phyloP scores from a whole-genome alignment of 768 basidiomycete genomes.

The Termitomyces sp. region DNA sequence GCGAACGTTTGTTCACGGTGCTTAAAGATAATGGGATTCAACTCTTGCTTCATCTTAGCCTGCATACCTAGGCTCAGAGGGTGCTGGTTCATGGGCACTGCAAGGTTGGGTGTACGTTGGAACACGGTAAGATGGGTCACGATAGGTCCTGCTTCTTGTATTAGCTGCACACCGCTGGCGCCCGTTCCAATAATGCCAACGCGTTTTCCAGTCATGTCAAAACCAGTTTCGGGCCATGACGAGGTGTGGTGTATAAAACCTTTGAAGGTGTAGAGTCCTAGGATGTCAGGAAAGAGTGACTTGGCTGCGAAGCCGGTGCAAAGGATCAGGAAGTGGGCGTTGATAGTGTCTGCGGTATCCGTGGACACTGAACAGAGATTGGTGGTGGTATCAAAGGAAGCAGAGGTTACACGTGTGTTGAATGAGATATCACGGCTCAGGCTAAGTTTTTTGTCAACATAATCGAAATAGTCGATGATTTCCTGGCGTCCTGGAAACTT shows the following conservation, averaged over 20 bases:
- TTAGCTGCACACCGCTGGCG: constrained; percentile 20
- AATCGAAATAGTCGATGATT: constrained; percentile 17
- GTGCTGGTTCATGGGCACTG: constrained; percentile 16
- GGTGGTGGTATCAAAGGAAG: constrained; percentile 11
- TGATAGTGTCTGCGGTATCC: constrained; percentile 10
- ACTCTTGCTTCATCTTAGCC: constrained; percentile 11
- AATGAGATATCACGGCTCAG: constrained; percentile 17
- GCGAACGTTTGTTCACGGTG: constrained; percentile 15
- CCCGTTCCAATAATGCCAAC: constrained; percentile 21
- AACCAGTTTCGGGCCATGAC: constrained; percentile 16
- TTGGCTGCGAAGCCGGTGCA: constrained; percentile 20
- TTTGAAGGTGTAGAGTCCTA: constrained; percentile 17
- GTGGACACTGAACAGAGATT: constrained; percentile 17
- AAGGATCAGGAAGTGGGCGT: constrained; percentile 17
- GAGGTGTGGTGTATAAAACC: constrained; percentile 18
- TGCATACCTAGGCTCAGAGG: constrained; percentile 9
- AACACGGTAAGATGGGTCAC: constrained; percentile 19
- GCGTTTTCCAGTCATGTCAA: constrained; percentile 18
- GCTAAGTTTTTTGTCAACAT: constrained; percentile 18
- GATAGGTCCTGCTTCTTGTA: constrained; percentile 16
- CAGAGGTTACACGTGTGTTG: constrained; percentile 16
- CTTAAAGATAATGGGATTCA: constrained; percentile 14
- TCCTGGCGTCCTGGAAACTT: constrained; percentile 12
- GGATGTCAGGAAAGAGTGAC: constrained; percentile 15
- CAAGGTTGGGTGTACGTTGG: constrained; percentile 21